A percentile compares a stretch with the other conserved stretches of the same genome.
phyloP scores from a whole-genome alignment of 495 filamentous ascomycete species.

The Parathielavia appendiculata region DNA sequence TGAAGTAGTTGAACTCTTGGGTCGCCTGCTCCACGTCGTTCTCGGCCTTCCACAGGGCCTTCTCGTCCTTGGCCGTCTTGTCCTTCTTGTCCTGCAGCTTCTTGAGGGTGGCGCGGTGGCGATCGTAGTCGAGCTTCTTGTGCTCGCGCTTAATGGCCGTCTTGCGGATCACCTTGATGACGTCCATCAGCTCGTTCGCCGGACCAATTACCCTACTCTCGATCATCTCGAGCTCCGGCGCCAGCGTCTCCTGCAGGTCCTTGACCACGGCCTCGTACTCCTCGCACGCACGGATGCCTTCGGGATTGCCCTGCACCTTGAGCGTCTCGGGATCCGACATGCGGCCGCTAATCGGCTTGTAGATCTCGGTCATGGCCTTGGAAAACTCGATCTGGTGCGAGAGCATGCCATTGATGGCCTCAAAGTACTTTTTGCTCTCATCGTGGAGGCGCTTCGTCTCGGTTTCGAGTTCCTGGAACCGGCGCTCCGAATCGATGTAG shows the following conservation, averaged over 20 bases:
- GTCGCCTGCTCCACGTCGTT: constrained; percentile 86
- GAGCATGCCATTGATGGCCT: constrained; percentile 98
- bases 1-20: constrained; percentile 94
- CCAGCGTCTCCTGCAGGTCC: constrained; percentile 81
- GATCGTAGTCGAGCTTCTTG: constrained; percentile 95
- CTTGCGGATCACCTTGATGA: constrained; percentile 93
- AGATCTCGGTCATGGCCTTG: constrained; percentile 89
- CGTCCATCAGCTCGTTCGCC: constrained; percentile 89
- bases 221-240: constrained; percentile 96
- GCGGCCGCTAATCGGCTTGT: constrained; percentile 95
- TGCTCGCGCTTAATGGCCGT: constrained; percentile 85
- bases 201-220: constrained; percentile 85
- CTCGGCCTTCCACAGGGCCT: constrained; percentile 93
- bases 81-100: constrained; percentile 98
- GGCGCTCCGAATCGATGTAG: constrained; percentile 88
- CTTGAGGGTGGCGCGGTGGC: constrained; percentile 74
- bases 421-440: constrained; percentile 91
- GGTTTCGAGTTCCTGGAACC: constrained; percentile 88
- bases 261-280: constrained; percentile 91
- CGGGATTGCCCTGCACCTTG: constrained; percentile 77
- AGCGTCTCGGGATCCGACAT: constrained; percentile 87
- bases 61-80: constrained; percentile 92
- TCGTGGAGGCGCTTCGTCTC: constrained; percentile 96
- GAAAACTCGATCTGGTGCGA: constrained; percentile 98
- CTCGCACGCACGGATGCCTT: constrained; percentile 91